Evolutionary conservation across 2,329 filamentous ascomycete species (phyloP), one percentile per base, ranked within the genome.

Genomic region (Ambrosiella xylebori): DNA sequence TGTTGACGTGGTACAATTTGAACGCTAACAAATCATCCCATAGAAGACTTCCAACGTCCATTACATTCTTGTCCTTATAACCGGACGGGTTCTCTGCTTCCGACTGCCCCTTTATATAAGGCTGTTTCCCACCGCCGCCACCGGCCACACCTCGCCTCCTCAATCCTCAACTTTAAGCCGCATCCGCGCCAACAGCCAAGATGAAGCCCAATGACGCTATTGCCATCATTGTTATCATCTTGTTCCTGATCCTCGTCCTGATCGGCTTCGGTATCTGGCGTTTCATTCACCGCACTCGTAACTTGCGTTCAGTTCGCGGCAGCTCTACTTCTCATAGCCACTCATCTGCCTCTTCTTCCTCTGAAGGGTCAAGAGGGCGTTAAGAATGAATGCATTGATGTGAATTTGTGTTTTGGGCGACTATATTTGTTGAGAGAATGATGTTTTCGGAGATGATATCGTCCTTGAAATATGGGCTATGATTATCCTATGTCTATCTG

Each of bases 131-230:
- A 4, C n/a, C 44, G 19, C n/a, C 8, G 15, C 45, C 2, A 38
- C 50, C 50, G 35, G 17, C 54, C 49, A 36, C 6, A 56, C 54
- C 39, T 36, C 40, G 13, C 36, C 27, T 15, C 41, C 36, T 39
- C 44, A 1, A 53, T 27, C 12, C 27, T 1, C 27, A 6, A 51
- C 27, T 15, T 41, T 12, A 17, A 9, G 12, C 53, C 36, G 13
- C 17, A 38, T 13, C 52, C 37, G 49, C 47, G 27, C 44, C 44
- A 49, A 15, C 13, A 15, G 27, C 51, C 57, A 54, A 3, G 27
- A 72, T 76, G 64, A 78, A 84, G 68, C 71, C 76, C 71, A 84
- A 84, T 76, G 76, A 84, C 69, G 77, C 79, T 65, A 84, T 84
- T 68, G 81, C 81, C 64, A 74, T 84, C 68, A 84, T 84, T 66